Evolutionary conservation across 192 early-diverging fungal species (phyloP).

Genomic region (Helicostylum pulchrum): DNA sequence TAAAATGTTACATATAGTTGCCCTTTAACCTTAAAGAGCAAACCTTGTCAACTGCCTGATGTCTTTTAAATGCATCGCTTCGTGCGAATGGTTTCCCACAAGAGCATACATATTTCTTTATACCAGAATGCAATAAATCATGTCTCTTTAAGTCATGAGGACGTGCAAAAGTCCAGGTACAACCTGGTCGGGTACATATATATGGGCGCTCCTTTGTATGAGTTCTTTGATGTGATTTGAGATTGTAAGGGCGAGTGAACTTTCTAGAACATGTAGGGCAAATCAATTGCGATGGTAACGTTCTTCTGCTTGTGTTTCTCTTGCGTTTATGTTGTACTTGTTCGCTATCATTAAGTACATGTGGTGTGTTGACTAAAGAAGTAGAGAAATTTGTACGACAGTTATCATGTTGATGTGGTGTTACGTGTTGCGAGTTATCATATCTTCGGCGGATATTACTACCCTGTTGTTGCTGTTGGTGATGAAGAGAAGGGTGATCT

Average conservation of each 20-base stretch:
- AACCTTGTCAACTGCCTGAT: slow-evolving; percentile 26
- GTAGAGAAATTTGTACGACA: too few relatives aligned
- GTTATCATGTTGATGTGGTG: too few relatives aligned
- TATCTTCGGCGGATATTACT: too few relatives aligned
- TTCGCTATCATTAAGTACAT: too few relatives aligned
- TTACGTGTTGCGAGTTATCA: too few relatives aligned
- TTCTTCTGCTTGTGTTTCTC: not conserved
- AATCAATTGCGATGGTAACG: not conserved
- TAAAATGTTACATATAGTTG: too few relatives aligned
- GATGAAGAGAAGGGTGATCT: too few relatives aligned
- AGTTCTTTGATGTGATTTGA: slow-evolving; percentile 69
- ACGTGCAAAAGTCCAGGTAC: slow-evolving; percentile 58
- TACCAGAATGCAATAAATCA: slow-evolving; percentile 66
- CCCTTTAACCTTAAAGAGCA: slow-evolving; percentile 1
- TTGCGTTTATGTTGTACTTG: not conserved
- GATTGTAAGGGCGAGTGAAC: slow-evolving; percentile 72
- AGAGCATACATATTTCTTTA: slow-evolving; percentile 73
- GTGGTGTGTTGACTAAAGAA: too few relatives aligned
- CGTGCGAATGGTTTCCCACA: slow-evolving; percentile 77
- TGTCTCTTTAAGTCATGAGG: slow-evolving; percentile 76
- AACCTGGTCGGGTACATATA: slow-evolving; percentile 50
- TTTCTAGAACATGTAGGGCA: slow-evolving; percentile 19
- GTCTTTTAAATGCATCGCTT: slow-evolving; percentile 68
- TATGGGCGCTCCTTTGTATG: slow-evolving; percentile 75
- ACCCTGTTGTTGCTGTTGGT: too few relatives aligned